Base-by-base conservation (phyloP, 2,329 filamentous ascomycete species). In the Didymella lethalis region DNA sequence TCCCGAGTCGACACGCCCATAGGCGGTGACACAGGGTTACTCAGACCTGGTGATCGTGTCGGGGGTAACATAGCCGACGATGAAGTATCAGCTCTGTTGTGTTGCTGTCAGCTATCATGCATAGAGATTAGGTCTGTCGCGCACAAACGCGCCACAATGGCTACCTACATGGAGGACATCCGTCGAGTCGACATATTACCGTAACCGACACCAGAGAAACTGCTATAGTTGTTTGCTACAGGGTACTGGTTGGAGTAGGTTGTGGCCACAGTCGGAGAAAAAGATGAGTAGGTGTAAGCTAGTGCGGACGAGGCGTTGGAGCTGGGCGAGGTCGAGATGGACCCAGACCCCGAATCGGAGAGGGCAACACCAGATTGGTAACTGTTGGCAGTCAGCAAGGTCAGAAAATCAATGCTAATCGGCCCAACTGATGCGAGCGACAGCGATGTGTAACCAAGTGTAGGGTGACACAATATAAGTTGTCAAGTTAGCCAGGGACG, bases 281-380 rank as follows among this genome's bases (percentile, higher is more conserved):
- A 80, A 60, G 63, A 70, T 40, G 79, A 69, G 67, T 77, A 83
- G 16, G 79, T 72, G 68, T 77, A 83, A 63, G 79, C 75, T 64
- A 81, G 57, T 28, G 71, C 77, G 47, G 81, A 81, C 29, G 82
- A 83, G 58, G 79, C 77, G 68, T 80, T 81, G 64, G 83, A 84
- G 65, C 80, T 81, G 59, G 81, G 81, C 67, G 80, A 83, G 66
- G 81, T 80, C 64, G 82, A 83, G 68, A 80, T 81, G 64, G 81
- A 85, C 69, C 83, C 84, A 56, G 81, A 83, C 56, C 81, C 83
- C 61, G 84, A 84, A 76, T 86, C 84, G 59, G 85, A 81, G 67
- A 85, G 80, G 65, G 81, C 79, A 70, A 80, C 75, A 60, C 78
- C 78, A 63, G 80, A 68, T 62, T 82, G 79, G 73, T 83, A 86